Evolutionary conservation across 345 rosid species (phyloP), one percentile per base, ranked within the genome.

Genomic region (Camelina neglecta): DNA sequence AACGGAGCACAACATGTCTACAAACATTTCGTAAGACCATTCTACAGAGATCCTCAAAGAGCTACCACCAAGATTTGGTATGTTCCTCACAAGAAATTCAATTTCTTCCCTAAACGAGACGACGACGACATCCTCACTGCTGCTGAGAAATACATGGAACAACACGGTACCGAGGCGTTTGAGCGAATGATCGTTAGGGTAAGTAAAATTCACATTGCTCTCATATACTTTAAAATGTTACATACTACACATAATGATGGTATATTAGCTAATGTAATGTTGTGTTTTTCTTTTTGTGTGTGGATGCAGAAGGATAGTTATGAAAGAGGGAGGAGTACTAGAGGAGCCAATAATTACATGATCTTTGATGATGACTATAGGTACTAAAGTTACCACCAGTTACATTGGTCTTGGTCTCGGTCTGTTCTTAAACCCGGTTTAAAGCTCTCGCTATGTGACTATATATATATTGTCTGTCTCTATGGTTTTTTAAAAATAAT

Each of bases 1-100:
- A 93, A 87, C 12, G 98, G 99, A 62, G 98, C 99, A 76, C 85
- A 97, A 50, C 89, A 89, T 58, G 88, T 93, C 7, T 95, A 95
- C 59, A 89, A 85, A 72, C 94, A 90, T 82, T 87, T 86, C 71
- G 72, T 93, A 60, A 89, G 99, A 65, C 94, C 96, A 16, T 65
- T 92, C 75, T 87, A 88, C 49, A 29, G 86, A 73, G 91, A 92
- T 60, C 97, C 89, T 24, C 90, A 86, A 72, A 85, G 78, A 73
- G 81, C 81, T 5, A 58, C 88, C 11, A 79, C 94, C 20, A 95
- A 95, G 55, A 88, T 95, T 67, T 93, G 97, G 99, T 93, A 95
- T 73, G 85, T 91, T 66, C 98, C 98, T 13, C 87, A 85, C 60
- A 89, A 86, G 87, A 86, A 87, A 75, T 93, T 87, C 24, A 15